Base-by-base conservation (phyloP, 306 rosid genomes). In the Carpinus fangiana region DNA sequence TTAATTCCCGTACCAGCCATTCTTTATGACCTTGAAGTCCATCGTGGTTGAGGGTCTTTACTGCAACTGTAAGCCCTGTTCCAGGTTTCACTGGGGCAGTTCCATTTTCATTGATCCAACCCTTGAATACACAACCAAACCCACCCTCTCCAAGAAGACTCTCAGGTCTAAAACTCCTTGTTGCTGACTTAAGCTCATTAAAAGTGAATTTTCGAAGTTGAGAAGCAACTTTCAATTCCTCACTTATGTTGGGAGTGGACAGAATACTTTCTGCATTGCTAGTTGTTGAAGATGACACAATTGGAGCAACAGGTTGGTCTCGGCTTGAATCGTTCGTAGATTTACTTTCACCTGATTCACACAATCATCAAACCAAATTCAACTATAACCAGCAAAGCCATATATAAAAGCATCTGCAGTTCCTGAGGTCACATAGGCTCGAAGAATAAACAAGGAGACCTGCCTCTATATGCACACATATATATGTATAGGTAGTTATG, bases 1-100 rank as follows among this genome's bases (percentile, higher is more conserved):
- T 7, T 56, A 75, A 53, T 47, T 31, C 1, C 7, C 82, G 54
- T 84, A 92, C 96, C 77, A 87, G 82, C 96, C 96, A 92, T 83
- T 92, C 97, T 20, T 46, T 87, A 14, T 90, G 91, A 6, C 92
- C 92, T 75, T 92, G 96, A 20, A 70, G 66, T 46, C 88, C 91
- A 12, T 71, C 79, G 41, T 11, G 80, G 78, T 89, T 89, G 10
- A 89, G 92, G 28, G 82, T 77, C 80, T 89, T 92, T 1, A 92
- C 93, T 0, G 96, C 97, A 73, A 90, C 87, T 0, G 93, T 78
- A 2, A 90, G n/a, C 55, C 86, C 86, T 1, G 16, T 8, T 73
- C 80, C 85, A 47, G 89, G 76, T 70, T 78, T 84, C 60, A 86
- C 64, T 21, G 83, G 86, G 76, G 84, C 18, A 45, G 60, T 75